Evolutionary conservation across 1,284 basidiomycete species (phyloP), one percentile per base, ranked within the genome.

Genomic region (Leccinum holopus): DNA sequence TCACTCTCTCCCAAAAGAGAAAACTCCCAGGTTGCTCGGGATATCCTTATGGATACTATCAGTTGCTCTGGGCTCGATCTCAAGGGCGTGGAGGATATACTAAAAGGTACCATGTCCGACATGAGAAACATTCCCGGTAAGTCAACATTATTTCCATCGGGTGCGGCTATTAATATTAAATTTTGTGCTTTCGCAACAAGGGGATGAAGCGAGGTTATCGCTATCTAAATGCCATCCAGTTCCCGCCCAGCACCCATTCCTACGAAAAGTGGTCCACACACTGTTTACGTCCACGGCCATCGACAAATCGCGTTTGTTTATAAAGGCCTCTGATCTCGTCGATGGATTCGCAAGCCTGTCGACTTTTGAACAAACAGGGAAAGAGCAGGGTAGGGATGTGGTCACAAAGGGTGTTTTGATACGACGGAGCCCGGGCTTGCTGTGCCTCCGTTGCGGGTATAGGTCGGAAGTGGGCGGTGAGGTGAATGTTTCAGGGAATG

Each of bases 251-350:
- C 69, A 76, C 55, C 67, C 73, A 1, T 69, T 77, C 55, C 68
- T 90, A 28, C 76, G 71, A 58, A 78, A 77, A 61, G 72, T 80
- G 33, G 73, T 86, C 18, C 72, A 78, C 35, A 80, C 79, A 59
- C 72, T 91, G 28, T 77, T 78, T 4, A 72, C 76, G 28, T 80
- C 84, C 3, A 70, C 78, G 2, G 76, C 83, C 10, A 74, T 90
- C 49, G 81, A 88, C 74, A 88, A 87, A 67, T 76, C 87, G 1
- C 80, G 79, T 12, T 77, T 92, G 32, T 92, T 91, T 71, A 81
- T 92, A 69, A 90, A 87, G 70, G 80, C 87, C 2, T 75, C 72
- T 8, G 88, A 91, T 63, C 80, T 92, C 11, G 76, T 89, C 4
- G 87, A 89, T 66, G 85, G 84, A 9, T 72, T 86, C 28, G 69